Base-by-base conservation (phyloP, 345 rosid species). In the Citrus glauca region DNA sequence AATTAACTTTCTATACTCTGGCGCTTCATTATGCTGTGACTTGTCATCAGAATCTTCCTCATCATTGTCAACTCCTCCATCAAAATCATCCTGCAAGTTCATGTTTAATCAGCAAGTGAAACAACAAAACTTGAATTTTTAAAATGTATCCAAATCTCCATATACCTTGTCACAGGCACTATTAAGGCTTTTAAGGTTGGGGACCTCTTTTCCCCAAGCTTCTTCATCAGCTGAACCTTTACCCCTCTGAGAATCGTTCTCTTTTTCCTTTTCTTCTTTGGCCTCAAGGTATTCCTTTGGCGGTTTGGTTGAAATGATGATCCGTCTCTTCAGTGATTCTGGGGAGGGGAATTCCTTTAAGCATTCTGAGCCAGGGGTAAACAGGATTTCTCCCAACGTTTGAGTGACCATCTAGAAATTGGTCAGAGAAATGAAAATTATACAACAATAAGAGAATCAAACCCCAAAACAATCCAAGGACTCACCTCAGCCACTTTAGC, bases 221-320 rank as follows among this genome's bases (percentile, higher is more conserved):
- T 85, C 93, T 79, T 90, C 94, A 78, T 87, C 91, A 62, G 83
- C 86, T 67, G 84, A 33, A 73, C 70, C 63, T 68, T 82, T 85
- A 73, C 89, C 87, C 82, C 85, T 91, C 74, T 71, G 81, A 14
- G 80, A 40, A 77, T 38, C 86, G 42, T 77, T 83, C 57, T 85
- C 90, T 64, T 84, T 83, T 66, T 84, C 90, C 73, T 85, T 80
- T 3, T 5, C 66, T 10, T 81, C 83, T 82, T 85, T 86, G 48
- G 89, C 82, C 83, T 88, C 85, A 33, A 87, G 92, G 83, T 91
- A 94, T 79, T 96, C 97, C 78, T 90, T 96, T 22, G 98, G 99
- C 53, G 97, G 99, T 78, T 96, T 96, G 20, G 99, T 96, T 79
- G 99, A 96, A 85, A 96, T 86, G 76, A 96, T 90, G 67, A 96